These are phyloP conservation scores for Citropsis articulata DNA, from an alignment of 345 rosid species.

Conservation along the genomic window DNA sequence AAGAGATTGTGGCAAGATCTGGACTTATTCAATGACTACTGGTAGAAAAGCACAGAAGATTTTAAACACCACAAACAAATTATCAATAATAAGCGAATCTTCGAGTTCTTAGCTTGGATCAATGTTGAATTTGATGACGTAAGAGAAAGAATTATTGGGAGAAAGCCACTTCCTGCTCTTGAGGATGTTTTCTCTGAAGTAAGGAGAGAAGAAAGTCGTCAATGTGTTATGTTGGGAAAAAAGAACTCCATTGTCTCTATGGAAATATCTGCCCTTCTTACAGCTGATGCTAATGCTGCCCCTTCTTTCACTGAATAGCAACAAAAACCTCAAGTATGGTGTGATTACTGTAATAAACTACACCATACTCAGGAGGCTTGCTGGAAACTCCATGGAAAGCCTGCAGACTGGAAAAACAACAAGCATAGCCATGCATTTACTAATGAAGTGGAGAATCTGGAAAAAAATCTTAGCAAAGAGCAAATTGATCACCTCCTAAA, in stretches of 20 bases:
- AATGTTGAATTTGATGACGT: background rate
- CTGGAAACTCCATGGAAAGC: no score
- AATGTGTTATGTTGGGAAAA: background rate
- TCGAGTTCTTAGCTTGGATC: background rate
- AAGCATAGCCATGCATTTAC: no score
- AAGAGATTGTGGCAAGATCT: background rate
- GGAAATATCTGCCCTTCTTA: background rate
- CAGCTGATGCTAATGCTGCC: background rate
- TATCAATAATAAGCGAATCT: background rate
- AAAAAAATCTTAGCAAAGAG: background rate
- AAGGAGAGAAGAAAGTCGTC: background rate
- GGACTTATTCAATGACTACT: background rate
- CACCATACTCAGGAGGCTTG: no score
- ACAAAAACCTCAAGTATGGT: no score
- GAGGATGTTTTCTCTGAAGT: background rate
- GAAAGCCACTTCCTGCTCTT: background rate
- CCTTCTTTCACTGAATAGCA: no score
- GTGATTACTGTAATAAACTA: no score
- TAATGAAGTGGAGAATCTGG: no score
- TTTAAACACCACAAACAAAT: background rate
- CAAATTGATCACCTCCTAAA: background rate
- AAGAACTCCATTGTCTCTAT: background rate
- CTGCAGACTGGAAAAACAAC: accelerated
- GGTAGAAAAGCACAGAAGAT: background rate
- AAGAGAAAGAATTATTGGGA: background rate